These are phyloP conservation scores for Cardamine resedifolia DNA, from an alignment of 345 rosid species.

Conservation along the genomic window DNA sequence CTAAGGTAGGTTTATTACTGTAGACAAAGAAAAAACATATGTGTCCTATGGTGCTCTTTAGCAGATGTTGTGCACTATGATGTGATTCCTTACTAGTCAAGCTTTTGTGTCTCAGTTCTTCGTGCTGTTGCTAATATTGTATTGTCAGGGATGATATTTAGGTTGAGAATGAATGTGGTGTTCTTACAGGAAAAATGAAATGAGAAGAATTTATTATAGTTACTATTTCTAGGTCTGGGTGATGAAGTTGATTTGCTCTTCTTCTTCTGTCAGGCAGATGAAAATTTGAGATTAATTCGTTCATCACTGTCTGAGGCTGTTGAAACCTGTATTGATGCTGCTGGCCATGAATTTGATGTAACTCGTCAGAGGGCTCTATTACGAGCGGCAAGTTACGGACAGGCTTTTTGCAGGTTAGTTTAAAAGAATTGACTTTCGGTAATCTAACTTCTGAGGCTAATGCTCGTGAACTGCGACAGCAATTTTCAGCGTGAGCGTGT, in stretches of 20 bases:
- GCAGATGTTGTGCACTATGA: conserved; percentile 4
- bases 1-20: conserved; percentile 57
- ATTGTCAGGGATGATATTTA: not conserved
- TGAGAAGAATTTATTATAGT: not conserved
- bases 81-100: not conserved
- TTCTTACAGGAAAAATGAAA: not conserved
- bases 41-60: not conserved
- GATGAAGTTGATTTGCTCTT: conserved; percentile 23
- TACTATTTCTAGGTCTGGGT: not conserved
- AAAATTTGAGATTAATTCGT: conserved; percentile 86
- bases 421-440: conserved; percentile 22
- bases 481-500: conserved; percentile 87
- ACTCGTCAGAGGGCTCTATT: conserved; percentile 75
- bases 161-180: not conserved
- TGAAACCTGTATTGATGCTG: conserved; percentile 93
- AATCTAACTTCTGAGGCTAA: conserved; percentile 26
- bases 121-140: not conserved
- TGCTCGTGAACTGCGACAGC: conserved; percentile 64
- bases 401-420: conserved; percentile 94
- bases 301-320: conserved; percentile 91
- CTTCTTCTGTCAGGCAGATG: conserved; percentile 76
- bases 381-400: conserved; percentile 99
- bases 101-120: conserved; percentile 3
- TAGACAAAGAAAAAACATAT: not conserved
- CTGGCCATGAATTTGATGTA: conserved; percentile 86